Conservation (phyloP, 2,329 filamentous ascomycete genomes). For the Balansia obtecta region DNA sequence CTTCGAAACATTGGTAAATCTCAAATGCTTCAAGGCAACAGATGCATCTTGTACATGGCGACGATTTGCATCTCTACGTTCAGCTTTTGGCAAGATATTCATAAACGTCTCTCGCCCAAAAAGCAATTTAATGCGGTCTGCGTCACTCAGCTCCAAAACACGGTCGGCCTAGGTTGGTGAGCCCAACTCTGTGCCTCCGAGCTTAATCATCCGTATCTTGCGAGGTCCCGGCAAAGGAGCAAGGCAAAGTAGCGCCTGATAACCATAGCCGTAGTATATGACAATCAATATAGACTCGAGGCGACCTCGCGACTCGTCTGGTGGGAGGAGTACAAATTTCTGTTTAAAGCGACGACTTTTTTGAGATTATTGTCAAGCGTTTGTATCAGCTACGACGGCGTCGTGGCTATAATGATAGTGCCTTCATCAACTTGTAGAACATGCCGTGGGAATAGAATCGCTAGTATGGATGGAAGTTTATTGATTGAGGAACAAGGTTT, state of each 20-base stretch:
- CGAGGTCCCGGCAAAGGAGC: conserved; percentile 17
- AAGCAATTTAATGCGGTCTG: conserved; percentile 8
- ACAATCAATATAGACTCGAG: conserved; percentile 6
- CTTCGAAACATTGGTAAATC: conserved; percentile 17
- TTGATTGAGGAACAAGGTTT: background rate
- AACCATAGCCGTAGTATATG: conserved; percentile 16
- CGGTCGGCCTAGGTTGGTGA: conserved; percentile 22
- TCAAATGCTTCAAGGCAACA: conserved; percentile 19
- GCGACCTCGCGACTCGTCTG: conserved; percentile 8
- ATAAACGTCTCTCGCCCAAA: background rate
- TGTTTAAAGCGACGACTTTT: conserved; percentile 12
- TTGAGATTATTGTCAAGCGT: conserved; percentile 1
- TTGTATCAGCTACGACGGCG: background rate
- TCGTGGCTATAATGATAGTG: background rate
- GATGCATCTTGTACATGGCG: conserved; percentile 12
- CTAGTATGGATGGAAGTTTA: background rate
- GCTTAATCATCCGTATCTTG: conserved; percentile 20
- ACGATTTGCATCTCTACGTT: background rate
- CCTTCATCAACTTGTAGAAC: background rate
- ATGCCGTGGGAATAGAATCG: background rate
- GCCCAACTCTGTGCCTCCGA: conserved; percentile 18
- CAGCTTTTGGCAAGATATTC: background rate
- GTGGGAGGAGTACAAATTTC: conserved; percentile 12
- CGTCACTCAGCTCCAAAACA: conserved; percentile 22
- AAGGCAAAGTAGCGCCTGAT: conserved; percentile 19